Base-by-base conservation (phyloP, 2,329 filamentous ascomycete genomes). In the Orbilia blumenaviensis region DNA sequence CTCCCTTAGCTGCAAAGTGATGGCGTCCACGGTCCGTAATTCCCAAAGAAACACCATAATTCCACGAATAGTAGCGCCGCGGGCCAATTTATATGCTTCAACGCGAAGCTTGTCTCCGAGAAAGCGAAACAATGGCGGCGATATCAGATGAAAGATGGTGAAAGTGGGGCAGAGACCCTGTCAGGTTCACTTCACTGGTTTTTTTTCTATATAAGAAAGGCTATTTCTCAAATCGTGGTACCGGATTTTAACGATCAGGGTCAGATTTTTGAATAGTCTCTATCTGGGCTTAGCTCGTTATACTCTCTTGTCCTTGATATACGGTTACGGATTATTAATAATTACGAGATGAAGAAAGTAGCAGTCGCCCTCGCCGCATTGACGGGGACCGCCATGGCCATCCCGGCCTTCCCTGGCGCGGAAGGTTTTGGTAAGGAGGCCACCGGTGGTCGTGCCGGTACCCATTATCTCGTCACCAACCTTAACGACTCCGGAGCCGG, bases 391-490 rank as follows among this genome's bases (percentile, higher is more conserved):
- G 63, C 68, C 7, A 75, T 68, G 9, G 80, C 79, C 32, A 78
- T 81, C 18, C 56, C 79, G 29, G 85, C 85, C 41, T 87, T 87
- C 78, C 85, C 85, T 2, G 85, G 85, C 18, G 86, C 85, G 8
- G 85, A 86, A 81, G 85, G 85, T 9, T 86, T 86, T 75, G 85
- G 85, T 10, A 82, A 83, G 56, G 81, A 85, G 50, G 84, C 85
- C 2, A 81, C 83, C 4, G 85, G 86, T 27, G 85, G 85, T 6
- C 83, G 85, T 42, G 82, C 82, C 16, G 85, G 85, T 29, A 83
- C 82, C 2, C 84, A 85, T 23, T 86, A 86, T 79, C 82, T 85
- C 48, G 85, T 87, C 8, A 84, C 83, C 14, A 87, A 85, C 75
- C 80, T 87, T 9, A 81, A 84, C 62, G 85, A 87, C 78, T 83